Base-by-base conservation (phyloP, 169 alveolate species). In the Babesia bigemina region DNA sequence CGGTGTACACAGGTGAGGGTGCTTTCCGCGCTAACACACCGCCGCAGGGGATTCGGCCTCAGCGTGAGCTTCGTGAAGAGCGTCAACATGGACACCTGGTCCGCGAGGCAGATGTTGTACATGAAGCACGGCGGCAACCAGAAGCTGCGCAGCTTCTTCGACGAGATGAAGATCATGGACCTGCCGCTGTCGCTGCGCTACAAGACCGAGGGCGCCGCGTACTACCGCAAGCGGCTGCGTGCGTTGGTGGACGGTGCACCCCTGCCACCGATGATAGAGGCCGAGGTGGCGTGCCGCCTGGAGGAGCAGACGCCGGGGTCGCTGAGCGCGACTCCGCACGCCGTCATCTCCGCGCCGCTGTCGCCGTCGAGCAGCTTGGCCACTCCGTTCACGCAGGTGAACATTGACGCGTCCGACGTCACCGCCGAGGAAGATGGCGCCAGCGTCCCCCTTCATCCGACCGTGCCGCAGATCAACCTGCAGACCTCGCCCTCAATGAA, bases 61-160 rank as follows among this genome's bases (percentile, higher is more conserved):
- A 97, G 94, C 60, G 92, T 94, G 59, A 93, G 98, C 59, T 94
- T 96, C 86, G 96, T 96, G 50, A 94, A 96, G 84, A 93, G 97
- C 58, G 86, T 94, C 42, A 94, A 92, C 75, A 93, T 96, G 98
- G 99, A 97, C 71, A 83, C 94, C 67, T 96, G 98, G 98, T 93
- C 96, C 55, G 89, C 93, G 60, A 91, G 92, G 53, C 98, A 97
- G 87, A 70, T 89, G 73, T 73, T 75, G 62, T 89, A 85, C 88
- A 81, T 89, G 91, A 87, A 89, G 55, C 57, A 85, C 65, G 94
- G 94, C 21, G 94, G 94, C n/a, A 89, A 89, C 84, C 86, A 86
- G 58, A 86, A 83, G 57, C 63, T 63, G 84, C 79, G 58, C 74
- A 72, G 42, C 58, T 86, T 83, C 74, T 89, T 89, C 70, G 92